Evolutionary conservation across 768 basidiomycete species (phyloP), one percentile per base, ranked within the genome.

Genomic region (Dioszegia hungarica): DNA sequence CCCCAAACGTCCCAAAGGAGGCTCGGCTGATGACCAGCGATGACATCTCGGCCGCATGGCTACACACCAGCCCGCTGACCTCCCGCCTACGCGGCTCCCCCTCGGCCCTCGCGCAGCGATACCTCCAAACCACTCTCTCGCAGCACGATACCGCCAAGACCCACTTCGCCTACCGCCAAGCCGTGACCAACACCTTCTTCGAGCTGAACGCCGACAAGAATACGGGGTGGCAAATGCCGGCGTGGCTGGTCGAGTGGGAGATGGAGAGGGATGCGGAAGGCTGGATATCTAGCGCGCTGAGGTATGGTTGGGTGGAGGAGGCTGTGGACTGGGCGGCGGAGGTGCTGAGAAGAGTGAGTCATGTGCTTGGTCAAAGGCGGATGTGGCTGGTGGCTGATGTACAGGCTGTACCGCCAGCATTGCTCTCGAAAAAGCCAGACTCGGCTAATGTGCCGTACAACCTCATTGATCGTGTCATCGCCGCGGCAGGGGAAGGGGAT

Each of bases 21-120:
- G n/a, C n/a, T n/a, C n/a, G 4, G 48, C 34, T 37, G 25, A 51
- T 25, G 20, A 40, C 5, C 20, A 46, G 44, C 19, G 55, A 44
- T n/a, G 12, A 19, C 25, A 22, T 31, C 46, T 41, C 17, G 53
- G 82, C 81, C 0, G 84, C 86, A 61, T 97, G 93, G 92, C 79
- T 97, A 31, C 61, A 64, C n/a, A 39, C 54, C 17, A 73, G 72
- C 8, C 67, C 70, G 3, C 46, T 67, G 15, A 70, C 89, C 10
- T 81, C 85, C 1, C 86, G 87, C 0, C 94, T 94, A 86, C 82
- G 87, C 19, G 93, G 93, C 3, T 82, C 87, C 5, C 79, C 85
- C 17, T 82, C 85, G 33, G 86, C 89, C 62, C 83, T 88, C 60
- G 90, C 86, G 4, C 92, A 92, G 89, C 82, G 87, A 68, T 91